Percentiles rank a stretch among this genome's conserved stretches.
phyloP scores from a whole-genome alignment of 768 basidiomycete species.

The Rhodosporidiobolus sp. region DNA sequence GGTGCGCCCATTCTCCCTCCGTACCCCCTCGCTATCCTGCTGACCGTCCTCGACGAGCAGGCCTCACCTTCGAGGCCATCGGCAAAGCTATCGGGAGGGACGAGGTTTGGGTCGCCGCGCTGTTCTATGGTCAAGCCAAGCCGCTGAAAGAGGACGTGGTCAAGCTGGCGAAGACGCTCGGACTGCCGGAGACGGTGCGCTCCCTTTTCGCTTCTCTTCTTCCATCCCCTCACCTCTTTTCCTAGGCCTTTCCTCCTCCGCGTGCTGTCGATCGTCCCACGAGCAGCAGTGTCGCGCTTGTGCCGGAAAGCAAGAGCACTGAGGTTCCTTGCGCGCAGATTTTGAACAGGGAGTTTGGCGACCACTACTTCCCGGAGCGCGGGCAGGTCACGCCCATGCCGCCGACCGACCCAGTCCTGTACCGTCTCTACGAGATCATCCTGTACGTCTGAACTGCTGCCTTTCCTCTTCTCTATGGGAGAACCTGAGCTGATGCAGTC shows the following conservation, averaged over 20 bases:
- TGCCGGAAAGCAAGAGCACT: neutral
- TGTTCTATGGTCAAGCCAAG: conserved; percentile 82
- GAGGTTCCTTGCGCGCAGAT: conserved; percentile 3
- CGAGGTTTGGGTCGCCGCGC: conserved; percentile 77
- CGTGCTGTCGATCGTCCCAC: too few species aligned
- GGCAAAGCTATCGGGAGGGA: conserved; percentile 65
- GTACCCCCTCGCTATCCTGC: neutral
- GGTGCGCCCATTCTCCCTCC: neutral
- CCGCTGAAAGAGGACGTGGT: conserved; percentile 61
- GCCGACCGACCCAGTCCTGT: conserved; percentile 74
- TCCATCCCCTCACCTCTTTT: neutral
- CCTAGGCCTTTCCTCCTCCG: neutral
- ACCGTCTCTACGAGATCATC: conserved; percentile 67
- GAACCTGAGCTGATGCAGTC: too few species aligned
- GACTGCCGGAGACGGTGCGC: conserved; percentile 48
- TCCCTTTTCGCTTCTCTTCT: neutral
- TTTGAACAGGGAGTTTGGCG: conserved; percentile 57
- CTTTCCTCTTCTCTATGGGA: neutral
- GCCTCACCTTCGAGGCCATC: conserved; percentile 61
- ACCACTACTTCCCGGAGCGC: conserved; percentile 70
- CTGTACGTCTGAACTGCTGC: neutral
- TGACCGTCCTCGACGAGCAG: neutral
- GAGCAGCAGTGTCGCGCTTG: too few species aligned
- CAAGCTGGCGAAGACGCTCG: conserved; percentile 58
- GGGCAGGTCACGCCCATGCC: conserved; percentile 64